Conservation (phyloP, 306 rosid species). For the Crataegus laevigata region DNA sequence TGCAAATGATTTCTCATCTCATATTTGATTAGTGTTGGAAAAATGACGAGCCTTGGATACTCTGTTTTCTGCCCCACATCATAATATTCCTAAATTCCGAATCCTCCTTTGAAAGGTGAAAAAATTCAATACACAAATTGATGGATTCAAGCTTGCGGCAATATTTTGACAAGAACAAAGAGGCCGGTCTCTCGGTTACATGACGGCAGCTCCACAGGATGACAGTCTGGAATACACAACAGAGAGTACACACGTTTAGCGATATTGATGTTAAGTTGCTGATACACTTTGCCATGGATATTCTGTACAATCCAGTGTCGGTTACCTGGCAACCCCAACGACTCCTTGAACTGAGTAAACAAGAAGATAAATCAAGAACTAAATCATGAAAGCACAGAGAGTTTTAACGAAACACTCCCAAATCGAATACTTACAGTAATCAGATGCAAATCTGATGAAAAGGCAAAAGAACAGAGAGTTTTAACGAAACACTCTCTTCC, state of each 20-base stretch:
- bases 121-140: constrained; percentile 28
- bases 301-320: constrained; percentile 54
- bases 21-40: background rate
- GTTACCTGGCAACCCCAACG: constrained; percentile 86
- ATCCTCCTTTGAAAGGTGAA: background rate
- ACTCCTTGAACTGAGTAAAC: constrained; percentile 66
- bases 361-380: background rate
- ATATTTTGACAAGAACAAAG: constrained; percentile 48
- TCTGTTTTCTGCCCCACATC: background rate
- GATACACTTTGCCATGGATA: constrained; percentile 67
- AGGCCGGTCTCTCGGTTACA: constrained; percentile 73
- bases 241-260: background rate
- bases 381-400: background rate
- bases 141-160: constrained; percentile 69
- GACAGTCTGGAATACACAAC: constrained; percentile 45
- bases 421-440: background rate
- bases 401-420: no score
- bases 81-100: background rate
- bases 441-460: background rate
- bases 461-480: no score
- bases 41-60: no score
- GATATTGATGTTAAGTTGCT: constrained; percentile 72
- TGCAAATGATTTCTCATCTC: background rate
- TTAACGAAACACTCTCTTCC: no score
- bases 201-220: constrained; percentile 94